Evolutionary conservation across 768 basidiomycete genomes (phyloP).

Genomic region (Collybiopsis confluens): DNA sequence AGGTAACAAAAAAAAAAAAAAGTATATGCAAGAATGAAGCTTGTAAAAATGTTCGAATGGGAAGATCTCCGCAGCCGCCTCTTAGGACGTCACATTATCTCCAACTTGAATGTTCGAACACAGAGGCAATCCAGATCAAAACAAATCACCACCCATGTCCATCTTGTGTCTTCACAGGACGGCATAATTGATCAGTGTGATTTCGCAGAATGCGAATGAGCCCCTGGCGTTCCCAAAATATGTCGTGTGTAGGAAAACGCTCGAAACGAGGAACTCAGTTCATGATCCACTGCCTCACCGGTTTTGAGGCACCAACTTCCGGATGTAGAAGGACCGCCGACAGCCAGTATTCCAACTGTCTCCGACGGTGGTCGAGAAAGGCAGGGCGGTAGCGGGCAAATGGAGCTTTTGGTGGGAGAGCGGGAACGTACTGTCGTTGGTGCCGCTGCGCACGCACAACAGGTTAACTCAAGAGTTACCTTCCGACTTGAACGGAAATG

Average conservation of each 20-base stretch:
- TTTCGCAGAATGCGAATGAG: too few relatives aligned
- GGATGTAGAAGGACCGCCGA: slow-evolving; percentile 62
- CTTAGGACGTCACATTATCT: too few relatives aligned
- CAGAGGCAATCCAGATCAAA: too few relatives aligned
- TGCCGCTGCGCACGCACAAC: slow-evolving; percentile 36
- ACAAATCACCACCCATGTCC: too few relatives aligned
- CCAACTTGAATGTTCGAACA: too few relatives aligned
- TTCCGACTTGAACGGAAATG: neutral
- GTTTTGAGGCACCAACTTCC: slow-evolving; percentile 60
- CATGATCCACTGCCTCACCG: slow-evolving; percentile 61
- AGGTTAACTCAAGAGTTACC: neutral
- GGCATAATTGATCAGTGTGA: too few relatives aligned
- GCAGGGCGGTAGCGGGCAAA: slow-evolving; percentile 62
- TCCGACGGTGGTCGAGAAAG: slow-evolving; percentile 62
- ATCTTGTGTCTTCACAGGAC: too few relatives aligned
- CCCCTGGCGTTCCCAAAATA: neutral
- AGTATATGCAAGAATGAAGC: too few relatives aligned
- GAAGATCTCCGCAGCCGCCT: too few relatives aligned
- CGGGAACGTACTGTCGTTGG: slow-evolving; percentile 45
- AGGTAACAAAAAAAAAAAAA: too few relatives aligned
- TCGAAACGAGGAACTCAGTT: slow-evolving; percentile 17
- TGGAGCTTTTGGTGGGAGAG: slow-evolving; percentile 66
- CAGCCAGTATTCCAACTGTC: slow-evolving; percentile 64
- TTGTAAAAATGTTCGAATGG: too few relatives aligned
- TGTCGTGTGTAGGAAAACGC: neutral